These are phyloP conservation scores for Colletotrichum orbiculare DNA, from an alignment of 2,329 filamentous ascomycete genomes.

Conservation along the genomic window DNA sequence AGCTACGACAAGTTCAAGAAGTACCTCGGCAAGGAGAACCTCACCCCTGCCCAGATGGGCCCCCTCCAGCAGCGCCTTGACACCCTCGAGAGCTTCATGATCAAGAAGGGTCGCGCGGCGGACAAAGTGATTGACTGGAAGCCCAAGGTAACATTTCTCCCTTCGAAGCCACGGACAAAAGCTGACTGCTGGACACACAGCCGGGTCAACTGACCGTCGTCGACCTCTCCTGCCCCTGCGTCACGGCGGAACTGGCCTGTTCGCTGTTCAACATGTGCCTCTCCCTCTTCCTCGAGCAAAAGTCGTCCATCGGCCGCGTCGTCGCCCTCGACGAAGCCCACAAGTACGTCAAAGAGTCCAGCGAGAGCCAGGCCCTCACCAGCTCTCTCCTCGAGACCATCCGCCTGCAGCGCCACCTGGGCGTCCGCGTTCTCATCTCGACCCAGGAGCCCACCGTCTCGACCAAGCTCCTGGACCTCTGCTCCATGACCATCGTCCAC, in stretches of 20 bases:
- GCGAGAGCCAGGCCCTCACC: constrained; percentile 68
- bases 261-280: constrained; percentile 79
- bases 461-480: constrained; percentile 75
- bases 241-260: constrained; percentile 75
- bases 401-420: constrained; percentile 77
- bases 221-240: constrained; percentile 78
- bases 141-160: constrained; percentile 38
- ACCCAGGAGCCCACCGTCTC: constrained; percentile 83
- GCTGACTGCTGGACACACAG: constrained; percentile 28
- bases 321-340: constrained; percentile 83
- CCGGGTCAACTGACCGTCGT: constrained; percentile 71
- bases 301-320: constrained; percentile 62
- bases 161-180: neutral
- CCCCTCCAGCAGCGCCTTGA: constrained; percentile 71
- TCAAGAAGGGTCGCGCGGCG: constrained; percentile 12
- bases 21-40: constrained; percentile 46
- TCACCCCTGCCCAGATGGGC: constrained; percentile 60
- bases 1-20: constrained; percentile 61
- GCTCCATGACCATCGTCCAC: constrained; percentile 78
- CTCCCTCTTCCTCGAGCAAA: constrained; percentile 70
- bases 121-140: constrained; percentile 41
- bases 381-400: constrained; percentile 71
- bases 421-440: constrained; percentile 74
- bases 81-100: constrained; percentile 73
- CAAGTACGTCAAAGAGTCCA: constrained; percentile 74